Evolutionary conservation across 148 eudicot species (phyloP).

Genomic region (Mesembryanthemum crystallinum): DNA sequence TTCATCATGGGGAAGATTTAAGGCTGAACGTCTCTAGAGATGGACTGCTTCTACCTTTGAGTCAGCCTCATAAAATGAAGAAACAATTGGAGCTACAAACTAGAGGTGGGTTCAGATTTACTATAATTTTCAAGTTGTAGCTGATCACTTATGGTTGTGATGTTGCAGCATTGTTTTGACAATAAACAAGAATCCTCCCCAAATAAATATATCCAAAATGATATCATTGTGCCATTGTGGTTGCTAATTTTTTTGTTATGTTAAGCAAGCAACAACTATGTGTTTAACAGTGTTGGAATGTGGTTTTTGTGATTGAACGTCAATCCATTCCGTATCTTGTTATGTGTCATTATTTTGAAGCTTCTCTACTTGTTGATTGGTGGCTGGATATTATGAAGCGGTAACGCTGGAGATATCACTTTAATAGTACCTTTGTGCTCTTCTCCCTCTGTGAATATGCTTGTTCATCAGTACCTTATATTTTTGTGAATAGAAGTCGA

Average conservation of each 20-base stretch:
- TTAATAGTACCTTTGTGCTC: too few species aligned
- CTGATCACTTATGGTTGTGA: background rate
- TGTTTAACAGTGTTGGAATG: background rate
- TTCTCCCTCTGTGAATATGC: background rate
- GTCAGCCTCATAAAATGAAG: constrained; percentile 56
- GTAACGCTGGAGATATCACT: background rate
- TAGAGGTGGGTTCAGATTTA: constrained; percentile 48
- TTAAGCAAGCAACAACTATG: constrained; percentile 2
- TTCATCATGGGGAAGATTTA: constrained; percentile 63
- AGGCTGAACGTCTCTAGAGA: constrained; percentile 46
- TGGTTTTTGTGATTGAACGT: background rate
- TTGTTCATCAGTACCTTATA: background rate
- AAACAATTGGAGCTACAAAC: constrained; percentile 43
- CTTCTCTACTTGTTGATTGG: too few species aligned
- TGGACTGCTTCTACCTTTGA: constrained; percentile 68
- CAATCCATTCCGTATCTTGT: background rate
- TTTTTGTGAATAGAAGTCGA: background rate
- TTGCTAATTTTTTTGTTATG: background rate
- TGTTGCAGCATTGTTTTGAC: background rate
- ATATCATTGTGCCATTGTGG: background rate
- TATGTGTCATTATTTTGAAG: too few species aligned
- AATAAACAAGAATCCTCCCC: background rate
- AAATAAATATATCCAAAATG: background rate
- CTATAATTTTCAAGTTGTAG: background rate
- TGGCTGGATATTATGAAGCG: background rate